A percentile compares a stretch with the other conserved stretches of the same genome.
Conservation (phyloP, 441 rosid genomes). For the Gossypium lobatum region DNA sequence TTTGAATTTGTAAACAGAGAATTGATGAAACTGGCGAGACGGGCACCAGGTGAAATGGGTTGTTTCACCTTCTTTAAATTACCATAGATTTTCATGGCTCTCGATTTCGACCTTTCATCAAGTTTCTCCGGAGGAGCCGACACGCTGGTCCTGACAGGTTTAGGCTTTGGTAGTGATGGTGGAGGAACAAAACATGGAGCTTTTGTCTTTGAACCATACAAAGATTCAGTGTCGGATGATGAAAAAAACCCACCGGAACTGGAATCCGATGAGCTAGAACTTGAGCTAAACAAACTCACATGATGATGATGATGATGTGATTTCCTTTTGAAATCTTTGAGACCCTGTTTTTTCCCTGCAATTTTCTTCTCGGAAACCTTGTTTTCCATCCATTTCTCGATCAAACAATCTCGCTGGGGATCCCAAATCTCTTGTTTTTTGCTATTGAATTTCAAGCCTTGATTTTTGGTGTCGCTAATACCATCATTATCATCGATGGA, state of each 20-base stretch:
- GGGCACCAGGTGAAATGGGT: conserved; percentile 84
- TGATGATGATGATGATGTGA: conserved; percentile 26
- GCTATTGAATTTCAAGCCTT: conserved; percentile 28
- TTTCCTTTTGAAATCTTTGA: conserved; percentile 23
- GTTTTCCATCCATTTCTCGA: conserved; percentile 31
- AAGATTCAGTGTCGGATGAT: conserved; percentile 63
- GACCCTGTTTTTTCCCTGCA: conserved; percentile 6
- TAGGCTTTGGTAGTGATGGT: conserved; percentile 26
- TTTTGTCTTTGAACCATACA: conserved; percentile 31
- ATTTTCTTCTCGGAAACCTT: conserved; percentile 23
- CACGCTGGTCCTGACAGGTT: conserved; percentile 40
- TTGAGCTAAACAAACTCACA: conserved; percentile 38
- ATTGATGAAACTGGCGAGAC: conserved; percentile 65
- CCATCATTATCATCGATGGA: conserved; percentile 48
- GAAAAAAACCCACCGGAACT: conserved; percentile 69
- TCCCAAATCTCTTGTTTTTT: conserved; percentile 19
- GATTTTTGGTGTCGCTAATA: conserved; percentile 18
- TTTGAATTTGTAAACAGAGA: conserved; percentile 50
- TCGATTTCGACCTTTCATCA: conserved; percentile 41
- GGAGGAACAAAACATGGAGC: conserved; percentile 35
- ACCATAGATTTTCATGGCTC: conserved; percentile 53
- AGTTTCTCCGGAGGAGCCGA: conserved; percentile 3
- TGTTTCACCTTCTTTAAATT: conserved; percentile 63
- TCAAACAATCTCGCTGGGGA: conserved; percentile 13
- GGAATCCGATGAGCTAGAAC: conserved; percentile 64